Conservation (phyloP, 257 asterid genomes). For the Linaria vulgaris region DNA sequence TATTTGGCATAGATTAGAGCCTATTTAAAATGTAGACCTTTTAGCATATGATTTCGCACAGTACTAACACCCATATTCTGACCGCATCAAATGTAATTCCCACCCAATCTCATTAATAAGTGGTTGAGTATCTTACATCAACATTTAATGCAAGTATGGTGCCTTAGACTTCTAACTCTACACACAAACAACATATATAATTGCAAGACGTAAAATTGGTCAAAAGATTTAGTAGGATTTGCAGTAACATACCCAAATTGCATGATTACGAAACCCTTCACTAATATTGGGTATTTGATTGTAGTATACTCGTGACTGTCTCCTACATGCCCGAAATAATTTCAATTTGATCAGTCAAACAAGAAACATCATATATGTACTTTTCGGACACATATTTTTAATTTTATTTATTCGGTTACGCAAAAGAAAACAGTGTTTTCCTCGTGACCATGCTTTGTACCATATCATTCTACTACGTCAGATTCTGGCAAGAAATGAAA, state of each 20-base stretch:
- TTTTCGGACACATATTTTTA: neutral
- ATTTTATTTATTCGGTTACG: neutral
- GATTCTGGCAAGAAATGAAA: neutral
- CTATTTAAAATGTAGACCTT: too few relatives aligned
- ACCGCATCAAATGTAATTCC: too few relatives aligned
- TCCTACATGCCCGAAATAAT: conserved; percentile 8
- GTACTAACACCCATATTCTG: too few relatives aligned
- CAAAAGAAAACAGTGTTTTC: neutral
- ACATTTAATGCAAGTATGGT: neutral
- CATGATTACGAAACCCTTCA: neutral
- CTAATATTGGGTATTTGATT: neutral
- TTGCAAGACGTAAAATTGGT: neutral
- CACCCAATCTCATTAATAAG: neutral
- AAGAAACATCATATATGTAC: neutral
- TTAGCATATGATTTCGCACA: too few relatives aligned
- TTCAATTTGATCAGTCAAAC: neutral
- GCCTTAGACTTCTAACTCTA: too few relatives aligned
- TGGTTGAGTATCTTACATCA: neutral
- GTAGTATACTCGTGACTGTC: neutral
- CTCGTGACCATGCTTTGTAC: neutral
- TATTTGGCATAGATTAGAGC: too few relatives aligned
- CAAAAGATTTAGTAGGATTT: neutral
- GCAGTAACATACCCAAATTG: neutral
- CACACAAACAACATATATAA: too few relatives aligned
- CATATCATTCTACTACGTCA: neutral